Conservation (phyloP, 495 filamentous ascomycete species). For the Aspergillus wentii region DNA sequence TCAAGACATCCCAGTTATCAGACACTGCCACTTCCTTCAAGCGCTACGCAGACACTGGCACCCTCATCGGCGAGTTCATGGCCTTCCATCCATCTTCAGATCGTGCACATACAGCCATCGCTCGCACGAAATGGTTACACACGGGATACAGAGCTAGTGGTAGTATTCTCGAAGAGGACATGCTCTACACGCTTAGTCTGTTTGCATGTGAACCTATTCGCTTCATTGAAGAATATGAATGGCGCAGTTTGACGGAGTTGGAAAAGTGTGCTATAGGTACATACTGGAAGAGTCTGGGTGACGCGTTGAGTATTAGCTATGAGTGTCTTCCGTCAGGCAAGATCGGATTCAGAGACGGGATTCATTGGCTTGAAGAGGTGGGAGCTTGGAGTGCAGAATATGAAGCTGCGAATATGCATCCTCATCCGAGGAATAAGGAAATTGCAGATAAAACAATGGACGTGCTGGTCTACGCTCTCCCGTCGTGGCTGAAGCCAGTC, state of each 20-base stretch:
- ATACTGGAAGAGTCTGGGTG: slow-evolving; percentile 60
- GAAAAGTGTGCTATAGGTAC: slow-evolving; percentile 58
- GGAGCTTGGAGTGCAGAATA: slow-evolving; percentile 50
- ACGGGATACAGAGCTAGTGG: slow-evolving; percentile 49
- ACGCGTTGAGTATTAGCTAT: slow-evolving; percentile 55
- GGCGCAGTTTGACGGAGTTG: slow-evolving; percentile 56
- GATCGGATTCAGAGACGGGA: slow-evolving; percentile 49
- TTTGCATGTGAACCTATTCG: slow-evolving; percentile 55
- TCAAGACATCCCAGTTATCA: slow-evolving; percentile 53
- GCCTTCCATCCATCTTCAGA: slow-evolving; percentile 42
- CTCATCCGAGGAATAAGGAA: slow-evolving; percentile 43
- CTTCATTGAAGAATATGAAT: slow-evolving; percentile 53
- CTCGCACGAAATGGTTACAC: slow-evolving; percentile 65
- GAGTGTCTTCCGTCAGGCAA: slow-evolving; percentile 24
- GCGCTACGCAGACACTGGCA: slow-evolving; percentile 58
- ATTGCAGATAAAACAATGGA: slow-evolving; percentile 53
- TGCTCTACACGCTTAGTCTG: slow-evolving; percentile 60
- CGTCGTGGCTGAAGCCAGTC: slow-evolving; percentile 39
- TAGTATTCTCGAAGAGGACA: slow-evolving; percentile 56
- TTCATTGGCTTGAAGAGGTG: slow-evolving; percentile 58
- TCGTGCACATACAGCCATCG: slow-evolving; percentile 48
- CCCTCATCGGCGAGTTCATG: slow-evolving; percentile 53
- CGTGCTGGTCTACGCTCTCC: slow-evolving; percentile 53
- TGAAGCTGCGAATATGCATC: slow-evolving; percentile 53
- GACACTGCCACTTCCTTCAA: slow-evolving; percentile 47